Conservation (phyloP, 306 rosid species). For the Boehmeria nivea region DNA sequence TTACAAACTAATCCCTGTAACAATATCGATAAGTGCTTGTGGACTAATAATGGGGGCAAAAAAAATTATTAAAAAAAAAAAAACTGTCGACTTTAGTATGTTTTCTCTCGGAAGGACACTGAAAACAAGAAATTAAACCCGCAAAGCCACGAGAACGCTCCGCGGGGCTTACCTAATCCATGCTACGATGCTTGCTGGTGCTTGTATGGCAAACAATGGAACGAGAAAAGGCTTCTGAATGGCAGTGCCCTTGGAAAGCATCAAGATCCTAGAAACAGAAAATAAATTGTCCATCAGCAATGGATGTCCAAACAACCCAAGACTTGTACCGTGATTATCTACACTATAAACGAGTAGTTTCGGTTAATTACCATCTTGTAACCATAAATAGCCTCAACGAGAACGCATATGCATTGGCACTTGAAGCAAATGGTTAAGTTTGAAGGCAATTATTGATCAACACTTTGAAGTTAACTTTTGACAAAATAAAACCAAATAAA, state of each 20-base stretch:
- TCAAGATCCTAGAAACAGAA: conserved; percentile 42
- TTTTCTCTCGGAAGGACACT: too few species aligned
- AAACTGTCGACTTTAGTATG: too few species aligned
- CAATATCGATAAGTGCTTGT: conserved; percentile 4
- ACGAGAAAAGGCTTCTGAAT: conserved; percentile 65
- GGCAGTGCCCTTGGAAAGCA: conserved; percentile 72
- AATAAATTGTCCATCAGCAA: background rate
- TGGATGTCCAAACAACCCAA: background rate
- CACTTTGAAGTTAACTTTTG: too few species aligned
- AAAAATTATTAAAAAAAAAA: too few species aligned
- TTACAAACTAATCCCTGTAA: background rate
- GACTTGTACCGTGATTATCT: too few species aligned
- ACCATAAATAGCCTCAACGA: too few species aligned
- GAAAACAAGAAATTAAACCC: background rate
- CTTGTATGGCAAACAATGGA: conserved; percentile 80
- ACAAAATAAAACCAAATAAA: too few species aligned
- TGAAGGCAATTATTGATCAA: too few species aligned
- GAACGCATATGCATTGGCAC: too few species aligned
- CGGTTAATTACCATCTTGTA: too few species aligned
- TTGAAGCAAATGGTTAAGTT: too few species aligned
- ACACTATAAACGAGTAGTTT: too few species aligned
- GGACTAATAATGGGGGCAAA: conserved; percentile 4
- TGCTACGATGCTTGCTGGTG: conserved; percentile 57
- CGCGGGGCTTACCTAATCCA: conserved; percentile 63
- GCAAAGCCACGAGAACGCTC: conserved; percentile 1